phyloP scores from a whole-genome alignment of 2,329 filamentous ascomycete genomes.

The Alternaria sp. region DNA sequence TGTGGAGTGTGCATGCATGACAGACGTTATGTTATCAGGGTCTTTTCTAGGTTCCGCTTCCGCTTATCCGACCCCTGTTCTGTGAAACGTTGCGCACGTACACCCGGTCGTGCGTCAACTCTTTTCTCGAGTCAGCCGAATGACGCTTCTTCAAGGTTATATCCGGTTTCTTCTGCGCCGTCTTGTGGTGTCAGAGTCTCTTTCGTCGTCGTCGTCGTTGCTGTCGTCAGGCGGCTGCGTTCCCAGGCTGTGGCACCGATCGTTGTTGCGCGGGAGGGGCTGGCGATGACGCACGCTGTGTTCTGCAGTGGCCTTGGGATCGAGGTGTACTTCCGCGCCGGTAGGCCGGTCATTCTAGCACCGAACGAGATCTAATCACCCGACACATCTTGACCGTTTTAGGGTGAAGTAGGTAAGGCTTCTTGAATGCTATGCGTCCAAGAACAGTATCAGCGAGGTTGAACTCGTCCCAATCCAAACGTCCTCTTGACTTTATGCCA shows the following conservation, averaged over 20 bases:
- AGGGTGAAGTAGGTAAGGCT: neutral
- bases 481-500: neutral
- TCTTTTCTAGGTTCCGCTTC: neutral
- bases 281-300: neutral
- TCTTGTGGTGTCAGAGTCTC: neutral
- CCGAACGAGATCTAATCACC: neutral
- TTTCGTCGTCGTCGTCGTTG: neutral
- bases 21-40: neutral
- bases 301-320: neutral
- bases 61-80: neutral
- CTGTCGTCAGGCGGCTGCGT: neutral
- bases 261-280: neutral
- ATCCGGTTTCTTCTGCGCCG: neutral
- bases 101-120: constrained; percentile 1
- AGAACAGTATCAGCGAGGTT: neutral
- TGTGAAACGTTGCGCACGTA: constrained; percentile 10
- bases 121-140: constrained; percentile 1
- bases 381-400: neutral
- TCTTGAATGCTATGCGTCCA: neutral
- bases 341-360: neutral
- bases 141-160: neutral
- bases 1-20: neutral
- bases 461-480: neutral
- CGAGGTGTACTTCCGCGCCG: neutral
- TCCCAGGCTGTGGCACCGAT: neutral